phyloP scores from a whole-genome alignment of 345 rosid genomes.

The Populus simonii region DNA sequence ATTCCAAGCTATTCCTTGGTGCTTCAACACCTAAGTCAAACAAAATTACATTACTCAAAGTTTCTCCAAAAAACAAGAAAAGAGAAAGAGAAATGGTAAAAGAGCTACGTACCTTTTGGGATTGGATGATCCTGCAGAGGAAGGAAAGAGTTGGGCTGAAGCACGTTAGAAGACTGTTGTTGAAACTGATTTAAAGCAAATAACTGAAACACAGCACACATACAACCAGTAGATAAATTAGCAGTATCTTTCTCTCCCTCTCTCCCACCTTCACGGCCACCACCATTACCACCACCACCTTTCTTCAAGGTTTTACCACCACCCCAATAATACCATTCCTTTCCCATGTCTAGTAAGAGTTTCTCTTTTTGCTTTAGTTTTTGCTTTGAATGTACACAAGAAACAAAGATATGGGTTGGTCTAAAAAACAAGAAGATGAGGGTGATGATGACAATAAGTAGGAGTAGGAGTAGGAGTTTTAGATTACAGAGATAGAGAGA shows the following conservation, averaged over 20 bases:
- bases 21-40: constrained; percentile 58
- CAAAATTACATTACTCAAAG: not conserved
- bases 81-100: not conserved
- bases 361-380: not conserved
- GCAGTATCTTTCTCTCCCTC: not conserved
- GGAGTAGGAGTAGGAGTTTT: not conserved
- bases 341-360: constrained; percentile 44
- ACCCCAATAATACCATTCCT: constrained; percentile 40
- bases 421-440: constrained; percentile 6
- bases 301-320: constrained; percentile 39
- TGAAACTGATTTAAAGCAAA: constrained; percentile 68
- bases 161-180: constrained; percentile 30
- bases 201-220: constrained; percentile 67
- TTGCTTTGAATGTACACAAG: not conserved
- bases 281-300: constrained; percentile 22
- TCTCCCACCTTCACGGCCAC: not conserved
- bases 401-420: not conserved
- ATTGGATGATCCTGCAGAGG: constrained; percentile 12
- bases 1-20: constrained; percentile 83
- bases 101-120: constrained; percentile 43
- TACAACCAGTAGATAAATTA: constrained; percentile 54
- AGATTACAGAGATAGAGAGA: not conserved
- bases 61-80: not conserved
- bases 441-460: constrained; percentile 16
- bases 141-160: constrained; percentile 33